phyloP scores from a whole-genome alignment of 139 green algal genomes.

The Yamagishiella unicocca region DNA sequence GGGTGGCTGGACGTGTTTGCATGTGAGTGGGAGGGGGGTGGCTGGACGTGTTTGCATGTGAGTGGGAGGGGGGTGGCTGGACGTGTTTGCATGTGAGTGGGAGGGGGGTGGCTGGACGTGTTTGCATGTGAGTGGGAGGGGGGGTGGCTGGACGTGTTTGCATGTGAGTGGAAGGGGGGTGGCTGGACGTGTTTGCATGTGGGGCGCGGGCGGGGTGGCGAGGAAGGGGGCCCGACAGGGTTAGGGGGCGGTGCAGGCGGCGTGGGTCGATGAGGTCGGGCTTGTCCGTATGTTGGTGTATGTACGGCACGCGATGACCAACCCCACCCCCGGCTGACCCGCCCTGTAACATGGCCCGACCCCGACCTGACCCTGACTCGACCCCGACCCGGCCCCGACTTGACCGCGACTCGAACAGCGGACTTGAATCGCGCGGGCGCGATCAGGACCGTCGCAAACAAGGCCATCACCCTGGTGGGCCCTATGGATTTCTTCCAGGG shows the following conservation, averaged over 20 bases:
- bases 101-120: too few relatives aligned
- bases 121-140: background rate
- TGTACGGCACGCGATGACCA: background rate
- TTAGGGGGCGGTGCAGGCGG: too few relatives aligned
- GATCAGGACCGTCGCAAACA: background rate
- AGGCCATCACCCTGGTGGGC: background rate
- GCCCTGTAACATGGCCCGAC: background rate
- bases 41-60: background rate
- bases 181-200: too few relatives aligned
- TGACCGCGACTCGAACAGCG: background rate
- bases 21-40: background rate
- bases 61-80: background rate
- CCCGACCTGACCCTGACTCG: background rate
- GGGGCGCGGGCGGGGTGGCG: too few relatives aligned
- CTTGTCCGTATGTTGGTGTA: background rate
- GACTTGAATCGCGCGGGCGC: background rate
- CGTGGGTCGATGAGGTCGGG: too few relatives aligned
- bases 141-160: background rate
- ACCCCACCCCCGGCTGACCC: background rate
- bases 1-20: background rate
- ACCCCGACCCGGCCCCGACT: background rate
- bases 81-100: background rate
- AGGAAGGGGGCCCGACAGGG: too few relatives aligned
- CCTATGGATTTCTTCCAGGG: slow-evolving; percentile 8
- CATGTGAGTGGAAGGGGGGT: too few relatives aligned